Evolutionary conservation across 768 basidiomycete species (phyloP), one percentile per base, ranked within the genome.

Genomic region (Trametes maxima): DNA sequence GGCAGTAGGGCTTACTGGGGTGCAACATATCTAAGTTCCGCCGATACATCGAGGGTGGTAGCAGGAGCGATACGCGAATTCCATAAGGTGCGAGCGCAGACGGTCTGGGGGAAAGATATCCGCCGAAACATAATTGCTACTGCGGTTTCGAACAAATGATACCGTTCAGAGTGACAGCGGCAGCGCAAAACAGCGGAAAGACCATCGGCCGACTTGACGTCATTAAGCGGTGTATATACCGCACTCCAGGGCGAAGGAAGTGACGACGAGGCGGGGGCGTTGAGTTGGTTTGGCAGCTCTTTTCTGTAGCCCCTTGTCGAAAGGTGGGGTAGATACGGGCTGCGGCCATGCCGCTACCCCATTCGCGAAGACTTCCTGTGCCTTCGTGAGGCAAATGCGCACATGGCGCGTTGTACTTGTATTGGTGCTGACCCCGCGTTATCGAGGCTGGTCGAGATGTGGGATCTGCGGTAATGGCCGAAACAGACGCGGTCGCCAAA

Each of bases 401-500:
- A 43, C 57, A 58, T 50, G 49, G 48, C 21, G 54, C 44, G 17
- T 37, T 45, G 44, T 33, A 21, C 44, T 17, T 13, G 24, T 21
- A 5, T 37, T 39, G 45, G 16, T 44, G 45, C 21, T 13, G 16
- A 50, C 17, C 22, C 39, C 5, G 44, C 47, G 50, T 47, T 46
- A 53, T 59, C 45, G 52, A 60, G 52, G 25, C 44, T 7, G 22
- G 39, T 25, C 52, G 36, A 54, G 51, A 60, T 35, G 22, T 35
- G 35, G 19, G 52, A 54, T 52, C 59, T 53, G 52, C 59, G 59
- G 59, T 60, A 49, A 40, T 49, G 52, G 21, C 59, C 59, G 53
- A 48, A 46, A 11, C 14, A 48, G 46, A 40, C 48, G 24, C 25
- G 17, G 47, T 49, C 24, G 56, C 11, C 28, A 33, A 17, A n/a